These are phyloP conservation scores for Sporisorium exsertum DNA, from an alignment of 1,284 basidiomycete species.

Conservation along the genomic window DNA sequence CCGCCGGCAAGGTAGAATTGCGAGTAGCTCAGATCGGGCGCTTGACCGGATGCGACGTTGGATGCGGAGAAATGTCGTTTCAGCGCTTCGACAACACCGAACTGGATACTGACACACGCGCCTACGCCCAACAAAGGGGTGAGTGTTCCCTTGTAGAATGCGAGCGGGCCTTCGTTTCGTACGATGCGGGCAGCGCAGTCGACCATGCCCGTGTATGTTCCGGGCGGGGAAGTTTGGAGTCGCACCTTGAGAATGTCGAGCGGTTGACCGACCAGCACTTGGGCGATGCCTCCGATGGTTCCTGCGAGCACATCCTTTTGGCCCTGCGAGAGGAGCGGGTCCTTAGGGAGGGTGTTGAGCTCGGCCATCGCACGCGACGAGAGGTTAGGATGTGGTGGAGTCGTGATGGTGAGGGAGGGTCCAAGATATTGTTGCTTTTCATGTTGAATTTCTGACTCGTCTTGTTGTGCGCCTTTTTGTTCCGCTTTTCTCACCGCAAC, in stretches of 20 bases:
- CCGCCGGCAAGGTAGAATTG: conserved; percentile 86
- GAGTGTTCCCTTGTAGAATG: conserved; percentile 98
- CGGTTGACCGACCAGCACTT: conserved; percentile 92
- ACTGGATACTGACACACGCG: conserved; percentile 95
- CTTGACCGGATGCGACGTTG: conserved; percentile 5
- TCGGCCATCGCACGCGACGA: too few species aligned
- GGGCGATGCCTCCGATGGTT: conserved; percentile 84
- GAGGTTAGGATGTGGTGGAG: neutral
- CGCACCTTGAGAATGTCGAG: conserved; percentile 97
- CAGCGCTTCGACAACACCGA: conserved; percentile 87
- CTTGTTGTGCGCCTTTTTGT: neutral
- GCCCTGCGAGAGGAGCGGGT: conserved; percentile 42
- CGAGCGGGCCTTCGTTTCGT: conserved; percentile 89
- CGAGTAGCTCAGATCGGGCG: conserved; percentile 72
- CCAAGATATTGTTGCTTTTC: neutral
- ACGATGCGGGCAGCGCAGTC: conserved; percentile 88
- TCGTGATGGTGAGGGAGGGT: conserved; percentile 1
- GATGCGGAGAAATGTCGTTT: conserved; percentile 81
- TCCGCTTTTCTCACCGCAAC: conserved; percentile 1
- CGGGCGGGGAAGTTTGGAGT: conserved; percentile 92
- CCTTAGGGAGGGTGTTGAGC: conserved; percentile 37
- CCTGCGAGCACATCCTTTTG: conserved; percentile 58
- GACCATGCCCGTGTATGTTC: conserved; percentile 86
- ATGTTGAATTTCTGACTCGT: conserved; percentile 1
- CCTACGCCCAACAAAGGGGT: conserved; percentile 94